Evolutionary conservation across 805 yeast species (phyloP), one percentile per base, ranked within the genome.

Genomic region (Spathaspora passalidarum): DNA sequence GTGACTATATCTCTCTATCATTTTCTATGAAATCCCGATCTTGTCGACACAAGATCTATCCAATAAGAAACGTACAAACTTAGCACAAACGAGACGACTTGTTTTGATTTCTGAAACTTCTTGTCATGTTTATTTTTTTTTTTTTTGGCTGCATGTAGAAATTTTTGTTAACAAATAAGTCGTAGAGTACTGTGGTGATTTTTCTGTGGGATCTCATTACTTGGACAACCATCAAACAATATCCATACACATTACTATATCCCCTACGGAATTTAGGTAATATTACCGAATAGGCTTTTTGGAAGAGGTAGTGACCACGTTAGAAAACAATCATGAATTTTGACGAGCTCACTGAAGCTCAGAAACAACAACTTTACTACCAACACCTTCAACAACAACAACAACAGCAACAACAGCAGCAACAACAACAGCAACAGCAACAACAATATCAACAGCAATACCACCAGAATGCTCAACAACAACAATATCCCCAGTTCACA

Each of bases 321-420:
- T 7, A 25, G 25, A 29, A 29, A 8, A 10, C n/a, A 20, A 36
- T 13, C 16, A 63, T 63, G 68, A 56, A 63, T 46, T 63, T 54
- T 52, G 66, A 63, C 40, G 54, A 59, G 40, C 53, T 62, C 37
- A 56, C 61, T 9, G 66, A 63, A 17, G 66, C 61, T 45, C 65
- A 62, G 52, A 61, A 58, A 54, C 63, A 60, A 43, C 63, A 57
- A 50, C 62, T 61, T 26, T 63, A 60, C 46, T 49, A 48, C 36
- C 65, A 61, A 43, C 63, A 59, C 25, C 41, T 57, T 40, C 62
- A 49, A 17, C 53, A 46, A 39, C 55, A 43, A 32, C 45, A 42
- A 29, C 50, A 47, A 16, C 52, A 44, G 34, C 48, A 40, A n/a
- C 48, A 45, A 16, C 46, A 38, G n/a, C 42, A 44, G 18, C 38